Conservation (phyloP, 495 filamentous ascomycete genomes). For the Delitschia confertaspora region DNA sequence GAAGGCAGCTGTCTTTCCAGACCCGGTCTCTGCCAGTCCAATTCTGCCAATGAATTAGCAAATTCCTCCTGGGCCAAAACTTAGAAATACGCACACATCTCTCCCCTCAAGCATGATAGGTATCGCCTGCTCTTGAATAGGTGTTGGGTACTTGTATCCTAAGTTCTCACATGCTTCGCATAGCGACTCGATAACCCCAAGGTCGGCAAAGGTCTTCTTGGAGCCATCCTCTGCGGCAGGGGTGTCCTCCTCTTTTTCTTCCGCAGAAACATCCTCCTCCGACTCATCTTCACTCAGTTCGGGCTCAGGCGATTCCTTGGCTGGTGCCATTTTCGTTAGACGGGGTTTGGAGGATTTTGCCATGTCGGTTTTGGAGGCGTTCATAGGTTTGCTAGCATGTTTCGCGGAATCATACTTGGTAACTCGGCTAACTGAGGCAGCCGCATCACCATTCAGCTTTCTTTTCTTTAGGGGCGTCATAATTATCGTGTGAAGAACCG, state of each 20-base stretch:
- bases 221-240: conserved; percentile 1
- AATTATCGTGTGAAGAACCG: background rate
- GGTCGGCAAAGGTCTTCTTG: conserved; percentile 63
- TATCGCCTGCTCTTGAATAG: conserved; percentile 39
- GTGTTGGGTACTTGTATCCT: conserved; percentile 66
- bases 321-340: conserved; percentile 3
- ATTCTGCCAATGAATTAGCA: too few species aligned
- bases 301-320: conserved; percentile 4
- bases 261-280: conserved; percentile 10
- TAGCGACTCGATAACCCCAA: conserved; percentile 80
- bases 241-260: conserved; percentile 14
- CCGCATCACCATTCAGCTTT: conserved; percentile 12
- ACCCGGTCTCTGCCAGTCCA: conserved; percentile 87
- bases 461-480: conserved; percentile 20
- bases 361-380: background rate
- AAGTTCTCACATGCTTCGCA: conserved; percentile 76
- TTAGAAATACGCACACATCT: conserved; percentile 53
- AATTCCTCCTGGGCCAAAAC: too few species aligned
- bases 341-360: too few species aligned
- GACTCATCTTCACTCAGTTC: conserved; percentile 14
- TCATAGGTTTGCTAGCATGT: background rate
- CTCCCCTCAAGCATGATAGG: conserved; percentile 71
- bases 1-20: conserved; percentile 90
- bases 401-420: conserved; percentile 4
- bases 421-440: background rate